phyloP scores from a whole-genome alignment of 2,329 filamentous ascomycete species.

The Verticillium dahliae region DNA sequence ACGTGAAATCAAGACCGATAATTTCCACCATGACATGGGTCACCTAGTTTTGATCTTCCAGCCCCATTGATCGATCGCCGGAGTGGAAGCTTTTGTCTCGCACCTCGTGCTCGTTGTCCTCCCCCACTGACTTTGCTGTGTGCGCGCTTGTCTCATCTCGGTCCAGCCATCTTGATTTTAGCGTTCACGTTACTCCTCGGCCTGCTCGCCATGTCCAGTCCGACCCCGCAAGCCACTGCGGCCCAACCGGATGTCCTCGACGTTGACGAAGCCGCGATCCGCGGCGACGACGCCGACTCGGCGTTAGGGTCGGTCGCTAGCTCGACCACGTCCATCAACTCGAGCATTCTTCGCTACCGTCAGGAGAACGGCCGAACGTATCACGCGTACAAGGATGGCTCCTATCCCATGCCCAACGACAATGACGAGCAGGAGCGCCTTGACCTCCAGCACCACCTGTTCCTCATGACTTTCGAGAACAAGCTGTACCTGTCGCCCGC shows the following conservation, averaged over 20 bases:
- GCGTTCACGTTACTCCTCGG: no score
- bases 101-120: no score
- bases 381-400: constrained; percentile 20
- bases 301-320: neutral
- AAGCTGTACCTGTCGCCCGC: constrained; percentile 21
- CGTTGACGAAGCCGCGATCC: neutral
- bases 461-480: constrained; percentile 22
- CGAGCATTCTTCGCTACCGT: constrained; percentile 16
- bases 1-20: no score
- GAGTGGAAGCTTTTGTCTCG: no score
- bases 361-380: constrained; percentile 20
- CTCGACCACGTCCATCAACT: constrained; percentile 15
- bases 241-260: neutral
- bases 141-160: no score
- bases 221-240: neutral
- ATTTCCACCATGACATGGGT: no score
- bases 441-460: constrained; percentile 30
- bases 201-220: no score
- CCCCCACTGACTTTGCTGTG: no score
- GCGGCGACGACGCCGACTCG: neutral
- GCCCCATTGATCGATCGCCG: no score
- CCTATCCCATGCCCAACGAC: neutral
- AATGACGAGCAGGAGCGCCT: constrained; percentile 20
- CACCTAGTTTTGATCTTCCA: no score
- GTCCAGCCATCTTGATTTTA: no score